These are phyloP conservation scores for Spongospora subterranea DNA, from an alignment of 208 protist genomes.

Conservation along the genomic window DNA sequence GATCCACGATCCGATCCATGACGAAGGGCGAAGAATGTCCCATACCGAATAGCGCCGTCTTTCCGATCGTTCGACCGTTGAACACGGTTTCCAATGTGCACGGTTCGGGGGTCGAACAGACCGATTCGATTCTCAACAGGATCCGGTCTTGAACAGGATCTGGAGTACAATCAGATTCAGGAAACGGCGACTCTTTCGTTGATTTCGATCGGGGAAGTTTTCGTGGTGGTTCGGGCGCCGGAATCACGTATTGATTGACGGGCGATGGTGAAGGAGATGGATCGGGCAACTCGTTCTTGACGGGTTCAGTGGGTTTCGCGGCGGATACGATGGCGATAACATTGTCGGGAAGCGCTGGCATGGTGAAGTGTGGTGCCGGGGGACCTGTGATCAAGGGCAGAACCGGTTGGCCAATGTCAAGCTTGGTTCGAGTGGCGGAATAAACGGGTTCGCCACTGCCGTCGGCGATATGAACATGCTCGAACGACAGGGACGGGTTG, in stretches of 20 bases:
- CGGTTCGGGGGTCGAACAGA: neutral
- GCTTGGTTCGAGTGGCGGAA: no score
- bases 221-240: neutral
- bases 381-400: neutral
- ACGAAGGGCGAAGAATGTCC: neutral
- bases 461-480: no score
- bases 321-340: no score
- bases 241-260: no score
- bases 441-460: no score
- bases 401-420: neutral
- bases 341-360: no score
- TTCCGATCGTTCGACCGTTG: neutral
- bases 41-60: neutral
- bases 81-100: neutral
- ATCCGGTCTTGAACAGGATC: neutral
- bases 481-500: no score
- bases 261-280: neutral
- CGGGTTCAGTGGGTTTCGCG: no score
- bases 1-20: neutral
- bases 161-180: neutral
- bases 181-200: neutral
- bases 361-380: neutral
- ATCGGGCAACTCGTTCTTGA: no score
- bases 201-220: neutral
- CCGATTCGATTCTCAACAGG: neutral